A percentile compares a stretch with the other conserved stretches of the same genome.
Evolutionary conservation across 768 basidiomycete genomes (phyloP).

Genomic region (Auricularia sp.): DNA sequence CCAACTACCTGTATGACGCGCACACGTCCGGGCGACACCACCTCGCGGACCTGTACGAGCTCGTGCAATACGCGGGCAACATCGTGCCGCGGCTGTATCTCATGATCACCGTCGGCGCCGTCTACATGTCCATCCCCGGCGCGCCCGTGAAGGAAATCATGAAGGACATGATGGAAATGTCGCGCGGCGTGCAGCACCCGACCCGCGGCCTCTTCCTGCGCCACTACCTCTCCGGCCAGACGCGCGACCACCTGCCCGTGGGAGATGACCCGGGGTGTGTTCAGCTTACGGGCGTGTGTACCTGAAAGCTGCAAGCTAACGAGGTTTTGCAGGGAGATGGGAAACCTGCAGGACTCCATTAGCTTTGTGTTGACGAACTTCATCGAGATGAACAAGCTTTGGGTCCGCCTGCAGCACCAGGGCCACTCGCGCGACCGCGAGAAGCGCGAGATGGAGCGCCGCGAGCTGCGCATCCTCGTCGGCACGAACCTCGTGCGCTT

Average conservation of each 20-base stretch:
- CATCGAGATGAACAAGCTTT: conserved; percentile 99
- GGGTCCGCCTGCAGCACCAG: conserved; percentile 97
- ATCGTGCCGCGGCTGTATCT: conserved; percentile 91
- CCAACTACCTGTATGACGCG: conserved; percentile 94
- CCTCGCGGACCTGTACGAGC: conserved; percentile 95
- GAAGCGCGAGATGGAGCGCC: conserved; percentile 92
- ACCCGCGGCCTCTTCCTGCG: conserved; percentile 90
- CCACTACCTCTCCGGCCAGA: conserved; percentile 95
- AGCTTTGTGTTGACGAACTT: conserved; percentile 96
- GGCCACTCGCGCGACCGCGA: conserved; percentile 96
- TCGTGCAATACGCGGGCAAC: conserved; percentile 98
- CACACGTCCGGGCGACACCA: conserved; percentile 88
- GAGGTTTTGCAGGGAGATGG: conserved; percentile 50
- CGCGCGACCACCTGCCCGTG: conserved; percentile 89
- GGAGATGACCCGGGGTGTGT: conserved; percentile 70
- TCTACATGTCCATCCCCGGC: conserved; percentile 97
- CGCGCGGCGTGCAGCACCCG: conserved; percentile 93
- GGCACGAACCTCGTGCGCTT: conserved; percentile 96
- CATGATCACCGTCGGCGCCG: conserved; percentile 98
- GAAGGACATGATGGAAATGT: conserved; percentile 99
- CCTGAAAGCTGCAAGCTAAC: neutral
- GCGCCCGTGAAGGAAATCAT: conserved; percentile 98
- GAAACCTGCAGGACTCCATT: conserved; percentile 91
- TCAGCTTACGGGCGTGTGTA: neutral
- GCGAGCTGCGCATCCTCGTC: conserved; percentile 90